Evolutionary conservation across 345 rosid genomes (phyloP).

Genomic region (Viola odorata): DNA sequence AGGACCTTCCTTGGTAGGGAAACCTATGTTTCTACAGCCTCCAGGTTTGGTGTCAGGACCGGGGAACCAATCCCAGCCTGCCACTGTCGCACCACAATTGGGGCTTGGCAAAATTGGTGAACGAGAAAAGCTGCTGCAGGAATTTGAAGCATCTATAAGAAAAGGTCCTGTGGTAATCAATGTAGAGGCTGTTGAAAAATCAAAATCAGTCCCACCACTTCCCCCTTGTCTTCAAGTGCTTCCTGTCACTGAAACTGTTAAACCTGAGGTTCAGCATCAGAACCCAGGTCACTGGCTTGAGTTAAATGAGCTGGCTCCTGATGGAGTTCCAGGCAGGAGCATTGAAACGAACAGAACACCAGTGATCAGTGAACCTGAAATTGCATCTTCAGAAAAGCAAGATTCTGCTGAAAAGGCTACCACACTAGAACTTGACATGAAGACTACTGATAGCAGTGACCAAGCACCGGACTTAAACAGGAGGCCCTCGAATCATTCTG

Average conservation of each 20-base stretch:
- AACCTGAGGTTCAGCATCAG: slow-evolving; percentile 25
- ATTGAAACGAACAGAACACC: slow-evolving; percentile 15
- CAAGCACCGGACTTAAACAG: slow-evolving; percentile 6
- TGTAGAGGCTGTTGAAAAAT: slow-evolving; percentile 23
- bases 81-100: slow-evolving; percentile 14
- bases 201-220: slow-evolving; percentile 15
- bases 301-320: slow-evolving; percentile 15
- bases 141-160: slow-evolving; percentile 22
- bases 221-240: slow-evolving; percentile 21
- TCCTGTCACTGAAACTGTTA: slow-evolving; percentile 20
- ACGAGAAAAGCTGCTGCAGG: slow-evolving; percentile 22
- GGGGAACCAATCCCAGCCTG: slow-evolving; percentile 15
- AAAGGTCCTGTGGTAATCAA: slow-evolving; percentile 16
- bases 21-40: neutral
- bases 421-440: slow-evolving; percentile 28
- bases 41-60: slow-evolving; percentile 26
- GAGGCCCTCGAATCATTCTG: slow-evolving; percentile 1
- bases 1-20: slow-evolving; percentile 23
- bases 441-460: slow-evolving; percentile 18
- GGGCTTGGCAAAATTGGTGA: slow-evolving; percentile 17
- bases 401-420: slow-evolving; percentile 20
- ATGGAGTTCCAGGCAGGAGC: slow-evolving; percentile 15
- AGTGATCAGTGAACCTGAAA: slow-evolving; percentile 17
- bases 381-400: slow-evolving; percentile 9
- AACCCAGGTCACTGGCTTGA: slow-evolving; percentile 23